Base-by-base conservation (phyloP, 495 filamentous ascomycete genomes). In the Tricharina praecox region DNA sequence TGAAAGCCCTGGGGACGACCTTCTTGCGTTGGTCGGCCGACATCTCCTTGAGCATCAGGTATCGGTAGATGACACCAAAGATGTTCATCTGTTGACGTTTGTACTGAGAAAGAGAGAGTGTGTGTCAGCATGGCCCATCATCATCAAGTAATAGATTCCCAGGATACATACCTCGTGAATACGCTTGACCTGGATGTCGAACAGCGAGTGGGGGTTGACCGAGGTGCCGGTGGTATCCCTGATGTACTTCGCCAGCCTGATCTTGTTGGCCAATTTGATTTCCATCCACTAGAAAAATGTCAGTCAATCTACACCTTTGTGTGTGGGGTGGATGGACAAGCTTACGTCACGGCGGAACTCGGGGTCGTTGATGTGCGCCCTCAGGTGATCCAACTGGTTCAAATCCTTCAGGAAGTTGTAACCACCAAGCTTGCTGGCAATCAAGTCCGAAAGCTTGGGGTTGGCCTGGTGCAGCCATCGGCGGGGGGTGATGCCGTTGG, bases 11-110 rank as follows among this genome's bases (percentile, higher is more conserved):
- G n/a, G 88, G 85, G 11, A 78, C 75, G 49, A 84, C 70, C 63
- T 93, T 90, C 71, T 93, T 87, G 49, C 78, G 75, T 60, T 93
- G 79, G 59, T 85, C 84, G 1, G 85, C 67, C 20, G 72, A 75
- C 79, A 94, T 78, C 5, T 69, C 66, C 63, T 97, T 97, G 59
- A 97, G 78, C 19, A 70, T 76, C 13, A 97, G 73, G 62, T 96
- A 97, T 36, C 90, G 79, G 63, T 94, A 81, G 56, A 97, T 96
- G 50, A 93, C 83, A 42, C 90, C 90, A 55, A 97, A 95, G 60
- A 97, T 95, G 68, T 97, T 97, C 59, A 97, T 77, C 62, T 97
- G 90, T 67, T 97, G 90, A 43, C 90, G 81, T 72, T 97, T 97
- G 67, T 97, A 97, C 68, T 55, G 30, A 13, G 34, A 18, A 37